phyloP scores from a whole-genome alignment of 2,329 filamentous ascomycete species.

The Botrytis fabae region DNA sequence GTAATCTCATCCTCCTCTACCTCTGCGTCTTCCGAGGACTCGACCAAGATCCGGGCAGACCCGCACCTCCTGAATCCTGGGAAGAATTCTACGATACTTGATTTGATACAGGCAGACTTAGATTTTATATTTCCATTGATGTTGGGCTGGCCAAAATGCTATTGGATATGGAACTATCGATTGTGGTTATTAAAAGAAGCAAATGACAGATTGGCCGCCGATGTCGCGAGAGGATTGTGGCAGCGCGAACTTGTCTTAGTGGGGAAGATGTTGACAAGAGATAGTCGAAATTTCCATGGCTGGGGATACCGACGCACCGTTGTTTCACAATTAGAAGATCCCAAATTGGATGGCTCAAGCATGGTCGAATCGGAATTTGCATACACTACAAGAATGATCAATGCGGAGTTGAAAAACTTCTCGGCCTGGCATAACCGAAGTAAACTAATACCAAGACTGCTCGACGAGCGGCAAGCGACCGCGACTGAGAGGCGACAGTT shows the following conservation, averaged over 20 bases:
- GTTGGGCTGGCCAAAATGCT: conserved; percentile 88
- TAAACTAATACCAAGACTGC: conserved; percentile 74
- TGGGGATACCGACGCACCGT: conserved; percentile 89
- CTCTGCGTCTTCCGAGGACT: conserved; percentile 55
- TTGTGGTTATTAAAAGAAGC: conserved; percentile 78
- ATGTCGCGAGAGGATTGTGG: conserved; percentile 69
- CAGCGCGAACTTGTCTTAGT: conserved; percentile 78
- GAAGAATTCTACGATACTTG: conserved; percentile 53
- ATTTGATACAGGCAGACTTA: conserved; percentile 71
- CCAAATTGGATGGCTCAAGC: conserved; percentile 53
- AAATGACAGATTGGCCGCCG: conserved; percentile 59
- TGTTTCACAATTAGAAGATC: conserved; percentile 70
- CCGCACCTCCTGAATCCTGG: conserved; percentile 50
- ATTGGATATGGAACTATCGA: conserved; percentile 99
- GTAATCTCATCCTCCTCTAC: conserved; percentile 58
- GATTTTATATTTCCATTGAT: conserved; percentile 81
- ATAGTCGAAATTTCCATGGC: conserved; percentile 92
- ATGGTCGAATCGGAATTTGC: conserved; percentile 80
- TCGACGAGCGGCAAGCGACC: conserved; percentile 69
- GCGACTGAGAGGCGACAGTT: conserved; percentile 64
- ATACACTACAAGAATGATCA: conserved; percentile 89
- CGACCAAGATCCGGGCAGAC: conserved; percentile 52
- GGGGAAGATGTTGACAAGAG: conserved; percentile 82
- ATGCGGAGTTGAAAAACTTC: conserved; percentile 86
- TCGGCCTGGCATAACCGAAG: conserved; percentile 94